phyloP scores from a whole-genome alignment of 192 early-diverging fungal species.

The Podochytrium sp. region DNA sequence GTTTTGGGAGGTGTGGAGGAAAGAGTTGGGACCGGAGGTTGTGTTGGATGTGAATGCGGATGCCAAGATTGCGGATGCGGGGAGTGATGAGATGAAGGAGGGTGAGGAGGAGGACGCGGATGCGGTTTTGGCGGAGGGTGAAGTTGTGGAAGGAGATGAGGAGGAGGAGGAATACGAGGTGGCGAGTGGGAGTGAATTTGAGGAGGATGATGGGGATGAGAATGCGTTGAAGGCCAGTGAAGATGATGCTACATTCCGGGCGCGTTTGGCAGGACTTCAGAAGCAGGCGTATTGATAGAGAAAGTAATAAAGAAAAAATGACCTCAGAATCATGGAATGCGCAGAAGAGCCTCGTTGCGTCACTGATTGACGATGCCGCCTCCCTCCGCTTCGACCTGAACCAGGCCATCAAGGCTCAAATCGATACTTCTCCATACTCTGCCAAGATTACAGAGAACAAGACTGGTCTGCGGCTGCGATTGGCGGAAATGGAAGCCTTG shows the following conservation, averaged over 20 bases:
- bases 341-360: no score
- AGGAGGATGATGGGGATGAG: not conserved
- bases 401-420: not conserved
- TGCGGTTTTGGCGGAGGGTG: constrained; percentile 43
- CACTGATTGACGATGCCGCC: not conserved
- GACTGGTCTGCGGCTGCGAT: not conserved
- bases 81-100: constrained; percentile 29
- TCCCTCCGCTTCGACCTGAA: not conserved
- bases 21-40: constrained; percentile 19
- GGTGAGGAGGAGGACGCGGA: constrained; percentile 41
- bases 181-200: not conserved
- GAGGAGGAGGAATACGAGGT: constrained; percentile 33
- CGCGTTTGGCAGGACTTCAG: constrained; percentile 21
- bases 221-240: constrained; percentile 7
- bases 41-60: constrained; percentile 14
- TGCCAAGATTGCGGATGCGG: constrained; percentile 15
- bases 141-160: constrained; percentile 44
- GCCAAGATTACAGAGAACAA: not conserved
- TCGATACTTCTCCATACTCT: not conserved
- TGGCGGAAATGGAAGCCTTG: no score
- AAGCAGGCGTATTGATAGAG: not conserved
- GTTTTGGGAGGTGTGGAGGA: constrained; percentile 20
- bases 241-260: constrained; percentile 15
- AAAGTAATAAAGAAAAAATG: not conserved
- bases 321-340: no score